Evolutionary conservation across 306 rosid genomes (phyloP), one percentile per base, ranked within the genome.

Genomic region (Argentina anserina): DNA sequence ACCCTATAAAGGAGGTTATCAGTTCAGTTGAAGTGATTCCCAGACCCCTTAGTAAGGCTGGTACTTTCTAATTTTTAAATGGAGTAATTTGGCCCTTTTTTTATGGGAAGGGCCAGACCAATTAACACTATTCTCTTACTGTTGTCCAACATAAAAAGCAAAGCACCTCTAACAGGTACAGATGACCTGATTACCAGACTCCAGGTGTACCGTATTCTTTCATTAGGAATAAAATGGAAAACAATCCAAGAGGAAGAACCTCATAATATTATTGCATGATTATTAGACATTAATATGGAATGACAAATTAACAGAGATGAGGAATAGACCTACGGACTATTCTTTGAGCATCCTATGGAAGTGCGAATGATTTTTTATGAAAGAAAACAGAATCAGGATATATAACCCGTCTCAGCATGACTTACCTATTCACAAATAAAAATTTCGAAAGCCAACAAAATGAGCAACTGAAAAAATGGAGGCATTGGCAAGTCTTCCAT

Each of bases 401-500:
- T 37, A 9, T 21, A 21, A 64, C 31, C 21, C 9, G 20, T 46
- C 52, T 21, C 70, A 21, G 21, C 33, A 66, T 18, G 31, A 70
- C 72, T 55, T 73, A 86, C 97, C 83, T 82, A 84, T 82, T 90
- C 97, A 31, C 87, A 82, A 70, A 79, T 34, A 83, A 90, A 86
- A 79, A 88, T 82, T 82, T 82, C 88, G 84, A 88, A 81, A 70
- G 97, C 91, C 82, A 90, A 82, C 36, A 90, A 45, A 20, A 93
- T 85, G 69, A 90, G 91, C 77, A 90, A 88, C 83, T 78, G 88
- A 86, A 90, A 90, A 69, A 88, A 74, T n/a, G 86, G 86, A 65
- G 97, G 91, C 97, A 90, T 90, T 73, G 89, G 86, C 76, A 90
- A 86, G 72, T 82, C 66, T 81, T 88, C 91, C 0, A 86, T 80